These are phyloP conservation scores for Suillus alpinus DNA, from an alignment of 768 basidiomycete genomes.

Conservation along the genomic window DNA sequence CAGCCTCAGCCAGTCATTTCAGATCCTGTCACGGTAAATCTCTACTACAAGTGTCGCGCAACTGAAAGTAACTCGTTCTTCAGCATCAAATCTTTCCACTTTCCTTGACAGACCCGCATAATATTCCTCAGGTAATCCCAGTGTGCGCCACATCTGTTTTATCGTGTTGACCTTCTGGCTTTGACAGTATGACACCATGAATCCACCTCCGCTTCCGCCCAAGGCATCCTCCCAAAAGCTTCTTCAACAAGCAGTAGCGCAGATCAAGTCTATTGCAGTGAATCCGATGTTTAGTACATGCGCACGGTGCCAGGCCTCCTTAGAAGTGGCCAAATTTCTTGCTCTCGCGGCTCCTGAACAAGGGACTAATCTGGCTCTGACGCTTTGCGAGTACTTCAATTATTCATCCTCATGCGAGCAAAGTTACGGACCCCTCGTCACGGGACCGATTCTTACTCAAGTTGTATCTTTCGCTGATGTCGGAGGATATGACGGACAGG, in stretches of 20 bases:
- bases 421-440: conserved; percentile 42
- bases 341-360: conserved; percentile 60
- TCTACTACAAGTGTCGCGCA: not conserved
- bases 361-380: conserved; percentile 54
- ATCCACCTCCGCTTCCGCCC: conserved; percentile 67
- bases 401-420: conserved; percentile 50
- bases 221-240: conserved; percentile 45
- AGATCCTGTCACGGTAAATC: conserved; percentile 60
- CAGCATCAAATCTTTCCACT: conserved; percentile 60
- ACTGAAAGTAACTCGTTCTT: not conserved
- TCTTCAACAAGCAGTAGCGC: conserved; percentile 50
- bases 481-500: conserved; percentile 73
- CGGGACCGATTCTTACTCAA: conserved; percentile 67
- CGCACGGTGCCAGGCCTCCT: conserved; percentile 54
- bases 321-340: conserved; percentile 66
- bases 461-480: conserved; percentile 70
- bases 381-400: conserved; percentile 59
- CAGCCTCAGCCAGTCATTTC: conserved; percentile 79
- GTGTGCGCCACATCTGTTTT: not conserved
- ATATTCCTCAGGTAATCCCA: conserved; percentile 46
- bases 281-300: conserved; percentile 60
- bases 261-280: conserved; percentile 52
- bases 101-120: conserved; percentile 59
- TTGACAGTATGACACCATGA: conserved; percentile 48
- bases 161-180: not conserved